Percentiles rank a stretch among this genome's conserved stretches.
Evolutionary conservation across 148 eudicot species (phyloP).

Genomic region (Amaranthus hypochondriacus): DNA sequence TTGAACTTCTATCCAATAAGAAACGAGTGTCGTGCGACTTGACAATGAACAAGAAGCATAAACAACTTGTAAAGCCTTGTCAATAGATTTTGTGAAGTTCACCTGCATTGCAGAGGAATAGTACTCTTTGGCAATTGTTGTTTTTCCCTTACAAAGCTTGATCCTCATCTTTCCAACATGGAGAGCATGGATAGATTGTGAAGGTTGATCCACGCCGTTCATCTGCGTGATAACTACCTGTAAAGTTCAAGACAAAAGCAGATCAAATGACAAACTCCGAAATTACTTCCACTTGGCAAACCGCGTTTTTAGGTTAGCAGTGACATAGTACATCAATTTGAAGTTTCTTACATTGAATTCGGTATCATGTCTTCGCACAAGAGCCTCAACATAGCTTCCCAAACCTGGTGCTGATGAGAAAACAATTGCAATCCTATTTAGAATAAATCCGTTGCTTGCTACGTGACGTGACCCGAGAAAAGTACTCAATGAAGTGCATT

Average conservation of each 20-base stretch:
- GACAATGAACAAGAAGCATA: too few species aligned
- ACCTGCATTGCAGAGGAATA: conserved; percentile 97
- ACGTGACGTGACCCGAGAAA: too few species aligned
- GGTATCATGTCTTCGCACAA: conserved; percentile 83
- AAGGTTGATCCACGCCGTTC: conserved; percentile 70
- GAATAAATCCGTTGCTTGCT: background rate
- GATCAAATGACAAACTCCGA: background rate
- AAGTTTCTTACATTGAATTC: conserved; percentile 66
- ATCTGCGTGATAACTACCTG: conserved; percentile 92
- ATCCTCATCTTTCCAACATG: conserved; percentile 97
- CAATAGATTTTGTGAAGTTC: background rate
- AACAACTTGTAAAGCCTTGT: too few species aligned
- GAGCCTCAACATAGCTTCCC: conserved; percentile 97
- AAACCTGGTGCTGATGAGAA: conserved; percentile 85
- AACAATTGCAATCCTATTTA: background rate
- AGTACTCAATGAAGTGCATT: background rate
- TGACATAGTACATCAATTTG: background rate
- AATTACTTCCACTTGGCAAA: too few species aligned
- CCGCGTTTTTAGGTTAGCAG: background rate
- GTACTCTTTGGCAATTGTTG: conserved; percentile 81
- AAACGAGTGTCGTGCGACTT: too few species aligned
- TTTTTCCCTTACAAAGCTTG: conserved; percentile 83
- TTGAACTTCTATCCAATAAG: too few species aligned
- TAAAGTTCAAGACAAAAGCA: conserved; percentile 6
- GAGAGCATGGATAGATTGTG: conserved; percentile 74